These are phyloP conservation scores for Paxillus ammoniavirescens DNA, from an alignment of 768 basidiomycete species.

Conservation along the genomic window DNA sequence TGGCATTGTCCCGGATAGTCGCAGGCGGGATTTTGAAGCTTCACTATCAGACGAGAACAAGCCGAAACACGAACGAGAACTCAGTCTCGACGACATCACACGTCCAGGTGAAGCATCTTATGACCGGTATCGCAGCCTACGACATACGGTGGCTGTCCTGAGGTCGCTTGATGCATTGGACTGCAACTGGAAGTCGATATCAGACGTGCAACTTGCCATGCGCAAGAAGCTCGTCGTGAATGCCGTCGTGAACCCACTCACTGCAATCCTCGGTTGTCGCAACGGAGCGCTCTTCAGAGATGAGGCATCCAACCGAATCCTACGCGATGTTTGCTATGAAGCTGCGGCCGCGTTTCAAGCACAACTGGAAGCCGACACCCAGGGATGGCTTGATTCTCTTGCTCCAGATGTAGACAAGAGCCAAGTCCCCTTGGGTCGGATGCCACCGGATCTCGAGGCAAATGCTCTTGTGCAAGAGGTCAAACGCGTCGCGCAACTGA, in stretches of 20 bases:
- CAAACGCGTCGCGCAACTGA: conserved; percentile 53
- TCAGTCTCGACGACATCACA: conserved; percentile 54
- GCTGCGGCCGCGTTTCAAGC: conserved; percentile 59
- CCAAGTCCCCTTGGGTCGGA: conserved; percentile 33
- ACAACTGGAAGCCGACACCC: conserved; percentile 43
- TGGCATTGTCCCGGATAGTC: conserved; percentile 71
- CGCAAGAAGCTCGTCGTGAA: conserved; percentile 83
- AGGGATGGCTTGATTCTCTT: conserved; percentile 23
- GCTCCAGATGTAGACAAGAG: conserved; percentile 18
- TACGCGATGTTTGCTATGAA: conserved; percentile 64
- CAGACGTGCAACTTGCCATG: conserved; percentile 64
- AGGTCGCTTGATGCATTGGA: conserved; percentile 54
- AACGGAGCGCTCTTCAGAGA: conserved; percentile 72
- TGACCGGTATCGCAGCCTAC: conserved; percentile 57
- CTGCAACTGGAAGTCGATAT: conserved; percentile 62
- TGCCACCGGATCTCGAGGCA: conserved; percentile 47
- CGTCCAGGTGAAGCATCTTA: conserved; percentile 33
- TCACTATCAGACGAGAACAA: conserved; percentile 38
- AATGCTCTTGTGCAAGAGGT: conserved; percentile 55
- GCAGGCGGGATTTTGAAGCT: conserved; percentile 62
- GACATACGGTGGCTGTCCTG: conserved; percentile 66
- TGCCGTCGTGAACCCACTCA: conserved; percentile 80
- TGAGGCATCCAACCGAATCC: conserved; percentile 41
- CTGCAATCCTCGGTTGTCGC: conserved; percentile 73
- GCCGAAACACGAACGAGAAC: conserved; percentile 37